Evolutionary conservation across 2,329 filamentous ascomycete genomes (phyloP).

Genomic region (Hypoxylon sp.): DNA sequence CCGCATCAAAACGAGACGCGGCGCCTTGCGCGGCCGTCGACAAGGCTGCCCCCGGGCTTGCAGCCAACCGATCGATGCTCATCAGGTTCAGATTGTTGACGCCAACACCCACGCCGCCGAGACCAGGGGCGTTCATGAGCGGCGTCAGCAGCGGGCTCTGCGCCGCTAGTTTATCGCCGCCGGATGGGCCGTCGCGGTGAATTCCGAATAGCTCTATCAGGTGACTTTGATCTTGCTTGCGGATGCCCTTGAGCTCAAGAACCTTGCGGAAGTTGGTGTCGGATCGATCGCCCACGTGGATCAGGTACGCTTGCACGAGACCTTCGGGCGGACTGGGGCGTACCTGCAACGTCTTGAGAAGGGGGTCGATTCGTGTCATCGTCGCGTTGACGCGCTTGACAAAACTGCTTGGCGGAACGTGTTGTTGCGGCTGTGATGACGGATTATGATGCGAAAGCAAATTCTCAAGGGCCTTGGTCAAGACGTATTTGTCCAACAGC

Average conservation of each 20-base stretch:
- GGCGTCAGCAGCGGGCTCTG: slow-evolving; percentile 76
- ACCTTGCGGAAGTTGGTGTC: slow-evolving; percentile 97
- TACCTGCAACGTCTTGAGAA: slow-evolving; percentile 97
- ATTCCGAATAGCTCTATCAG: slow-evolving; percentile 85
- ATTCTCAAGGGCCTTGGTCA: slow-evolving; percentile 80
- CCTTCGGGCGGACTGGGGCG: slow-evolving; percentile 90
- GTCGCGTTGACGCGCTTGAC: slow-evolving; percentile 84
- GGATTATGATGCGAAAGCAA: slow-evolving; percentile 71
- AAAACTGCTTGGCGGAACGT: slow-evolving; percentile 67
- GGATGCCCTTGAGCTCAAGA: slow-evolving; percentile 92
- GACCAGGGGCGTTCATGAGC: slow-evolving; percentile 60
- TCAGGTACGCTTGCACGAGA: slow-evolving; percentile 94
- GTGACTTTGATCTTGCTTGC: slow-evolving; percentile 81
- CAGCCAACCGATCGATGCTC: slow-evolving; percentile 24
- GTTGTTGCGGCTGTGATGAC: slow-evolving; percentile 42
- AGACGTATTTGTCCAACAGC: slow-evolving; percentile 91
- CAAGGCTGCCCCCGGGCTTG: slow-evolving; percentile 40
- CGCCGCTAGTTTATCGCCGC: slow-evolving; percentile 74
- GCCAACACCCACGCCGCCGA: slow-evolving; percentile 53
- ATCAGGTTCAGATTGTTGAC: slow-evolving; percentile 39
- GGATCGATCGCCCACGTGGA: slow-evolving; percentile 93
- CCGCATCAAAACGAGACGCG: slow-evolving; percentile 74
- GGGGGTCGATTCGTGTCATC: slow-evolving; percentile 87
- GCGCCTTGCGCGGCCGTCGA: slow-evolving; percentile 45
- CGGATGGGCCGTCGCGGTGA: slow-evolving; percentile 77